These are phyloP conservation scores for Oidiodendron maius DNA, from an alignment of 495 filamentous ascomycete genomes.

Conservation along the genomic window DNA sequence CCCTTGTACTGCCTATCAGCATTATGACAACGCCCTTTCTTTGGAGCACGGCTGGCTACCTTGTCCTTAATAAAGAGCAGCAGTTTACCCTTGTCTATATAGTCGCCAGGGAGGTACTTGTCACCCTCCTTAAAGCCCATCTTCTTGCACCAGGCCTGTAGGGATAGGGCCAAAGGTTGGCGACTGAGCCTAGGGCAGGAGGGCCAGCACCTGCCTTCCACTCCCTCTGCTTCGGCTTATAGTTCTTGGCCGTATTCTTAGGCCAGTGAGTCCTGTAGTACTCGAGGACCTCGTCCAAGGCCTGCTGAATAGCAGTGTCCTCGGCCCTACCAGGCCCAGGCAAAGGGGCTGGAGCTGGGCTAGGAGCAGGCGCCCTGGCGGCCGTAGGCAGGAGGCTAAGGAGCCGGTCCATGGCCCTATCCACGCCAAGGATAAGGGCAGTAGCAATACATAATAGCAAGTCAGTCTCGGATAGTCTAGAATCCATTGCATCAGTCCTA, in stretches of 20 bases:
- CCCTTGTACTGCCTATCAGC: not conserved
- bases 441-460: not conserved
- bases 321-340: not conserved
- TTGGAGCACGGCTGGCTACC: not conserved
- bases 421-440: not conserved
- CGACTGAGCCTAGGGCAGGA: too few species aligned
- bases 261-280: too few species aligned
- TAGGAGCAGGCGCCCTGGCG: too few species aligned
- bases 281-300: not conserved
- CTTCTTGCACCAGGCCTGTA: too few species aligned
- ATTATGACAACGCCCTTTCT: not conserved
- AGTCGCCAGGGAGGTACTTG: constrained; percentile 4
- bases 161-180: too few species aligned
- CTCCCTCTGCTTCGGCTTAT: not conserved
- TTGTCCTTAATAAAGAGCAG: constrained; percentile 9
- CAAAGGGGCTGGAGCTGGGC: too few species aligned
- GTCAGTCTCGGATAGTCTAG: not conserved
- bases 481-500: not conserved
- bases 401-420: not conserved
- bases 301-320: not conserved
- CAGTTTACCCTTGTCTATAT: constrained; percentile 8
- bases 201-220: not conserved
- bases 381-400: too few species aligned
- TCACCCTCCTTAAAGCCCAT: too few species aligned
- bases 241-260: not conserved